Base-by-base conservation (phyloP, 192 early-diverging fungal species). In the Umbelopsis isabellina region DNA sequence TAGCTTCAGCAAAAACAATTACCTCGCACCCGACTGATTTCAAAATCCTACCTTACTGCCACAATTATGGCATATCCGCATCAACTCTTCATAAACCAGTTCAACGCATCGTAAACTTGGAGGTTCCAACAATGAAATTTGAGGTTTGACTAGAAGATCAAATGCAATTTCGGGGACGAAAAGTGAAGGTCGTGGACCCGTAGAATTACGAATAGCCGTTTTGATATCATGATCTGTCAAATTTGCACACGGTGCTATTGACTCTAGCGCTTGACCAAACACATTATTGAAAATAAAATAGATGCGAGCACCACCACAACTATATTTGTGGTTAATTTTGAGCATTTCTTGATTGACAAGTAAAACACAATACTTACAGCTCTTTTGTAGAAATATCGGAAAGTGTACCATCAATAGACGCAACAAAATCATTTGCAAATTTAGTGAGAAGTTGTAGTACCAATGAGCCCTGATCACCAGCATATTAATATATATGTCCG, bases 121-220 rank as follows among this genome's bases (percentile, higher is more conserved):
- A 12, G 88, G 77, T 75, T 92, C 91, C 18, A 94, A 81, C 33
- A 87, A 71, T 67, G 87, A 88, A 67, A 94, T 92, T 74, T 92
- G 91, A 46, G 92, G 92, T 70, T 90, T 91, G 66, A 94, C 92
- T 37, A 94, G 67, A 27, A 94, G 82, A 74, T 94, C 91, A 82
- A 94, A 94, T 10, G 92, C 92, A 73, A 92, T 86, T 73, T 94
- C 92, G 12, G 92, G 92, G 13, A 94, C 91, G 84, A 94, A 94
- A 16, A 94, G 83, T 21, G 90, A 91, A 11, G 91, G 86, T 11
- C 91, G 82, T 5, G 92, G 90, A 10, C 92, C 92, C 0, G 87
- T 91, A 2, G 92, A 92, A 78, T 94, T 94, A 66, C 92, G 90
- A 65, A 94, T 94, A 35, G 92, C 92, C 2, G 86, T 90, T 65